These are phyloP conservation scores for Vararia minispora DNA, from an alignment of 768 basidiomycete genomes.

Conservation along the genomic window DNA sequence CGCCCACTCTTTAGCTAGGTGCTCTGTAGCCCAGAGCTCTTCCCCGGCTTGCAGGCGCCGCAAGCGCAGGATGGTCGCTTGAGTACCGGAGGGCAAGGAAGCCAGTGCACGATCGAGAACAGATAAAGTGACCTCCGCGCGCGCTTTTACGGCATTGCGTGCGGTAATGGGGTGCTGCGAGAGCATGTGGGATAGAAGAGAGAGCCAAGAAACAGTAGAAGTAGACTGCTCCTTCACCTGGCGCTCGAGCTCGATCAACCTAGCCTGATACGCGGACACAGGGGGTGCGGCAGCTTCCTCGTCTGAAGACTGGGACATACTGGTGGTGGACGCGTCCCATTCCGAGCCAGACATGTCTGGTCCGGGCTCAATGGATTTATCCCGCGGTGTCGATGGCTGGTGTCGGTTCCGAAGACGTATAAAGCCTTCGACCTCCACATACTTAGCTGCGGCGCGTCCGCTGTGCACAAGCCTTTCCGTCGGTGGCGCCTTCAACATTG, in stretches of 20 bases:
- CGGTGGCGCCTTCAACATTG: conserved; percentile 42
- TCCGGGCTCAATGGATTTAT: conserved; percentile 30
- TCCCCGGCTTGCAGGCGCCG: conserved; percentile 64
- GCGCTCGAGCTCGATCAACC: conserved; percentile 48
- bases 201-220: conserved; percentile 48
- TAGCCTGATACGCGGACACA: conserved; percentile 38
- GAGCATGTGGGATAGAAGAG: conserved; percentile 50
- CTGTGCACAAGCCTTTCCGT: conserved; percentile 35
- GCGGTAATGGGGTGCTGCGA: conserved; percentile 49
- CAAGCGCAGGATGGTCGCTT: conserved; percentile 41
- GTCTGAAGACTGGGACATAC: conserved; percentile 6
- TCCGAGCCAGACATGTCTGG: conserved; percentile 24
- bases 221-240: conserved; percentile 38
- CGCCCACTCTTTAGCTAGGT: conserved; percentile 59
- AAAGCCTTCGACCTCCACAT: conserved; percentile 59
- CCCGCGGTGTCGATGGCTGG: conserved; percentile 23
- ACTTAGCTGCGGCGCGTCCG: conserved; percentile 27
- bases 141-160: conserved; percentile 57
- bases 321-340: conserved; percentile 19
- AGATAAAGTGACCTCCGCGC: conserved; percentile 61
- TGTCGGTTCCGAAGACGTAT: conserved; percentile 42
- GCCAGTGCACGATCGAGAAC: conserved; percentile 54
- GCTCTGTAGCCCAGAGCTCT: conserved; percentile 52
- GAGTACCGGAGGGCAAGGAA: conserved; percentile 38
- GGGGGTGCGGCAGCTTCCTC: not conserved